Percentiles rank a stretch among this genome's conserved stretches.
Conservation (phyloP, 2,329 filamentous ascomycete species). For the Lojkania enalia region DNA sequence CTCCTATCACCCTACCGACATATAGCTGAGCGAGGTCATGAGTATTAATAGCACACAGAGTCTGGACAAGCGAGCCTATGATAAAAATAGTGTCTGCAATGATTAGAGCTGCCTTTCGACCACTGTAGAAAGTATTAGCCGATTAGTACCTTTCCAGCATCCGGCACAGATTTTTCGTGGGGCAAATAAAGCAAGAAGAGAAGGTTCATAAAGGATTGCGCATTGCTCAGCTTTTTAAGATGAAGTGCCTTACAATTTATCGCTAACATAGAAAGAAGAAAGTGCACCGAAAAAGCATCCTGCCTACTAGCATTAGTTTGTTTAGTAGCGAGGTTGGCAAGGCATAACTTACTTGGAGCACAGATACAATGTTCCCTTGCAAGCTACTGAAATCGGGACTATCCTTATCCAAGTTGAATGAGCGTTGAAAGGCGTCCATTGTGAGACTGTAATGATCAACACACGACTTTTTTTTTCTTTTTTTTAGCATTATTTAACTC, state of each 20-base stretch:
- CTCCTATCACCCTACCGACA: conserved; percentile 49
- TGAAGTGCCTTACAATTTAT: conserved; percentile 39
- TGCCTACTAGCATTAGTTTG: conserved; percentile 19
- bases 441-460: conserved; percentile 48
- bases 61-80: conserved; percentile 48
- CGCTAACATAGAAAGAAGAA: conserved; percentile 47
- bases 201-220: too few relatives aligned
- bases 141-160: too few relatives aligned
- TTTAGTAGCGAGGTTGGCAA: not conserved
- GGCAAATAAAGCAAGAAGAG: too few relatives aligned
- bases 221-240: too few relatives aligned
- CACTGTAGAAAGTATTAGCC: too few relatives aligned
- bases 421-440: conserved; percentile 50
- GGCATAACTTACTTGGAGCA: conserved; percentile 38
- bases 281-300: conserved; percentile 52
- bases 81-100: conserved; percentile 49
- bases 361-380: conserved; percentile 50
- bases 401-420: conserved; percentile 42
- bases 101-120: conserved; percentile 47
- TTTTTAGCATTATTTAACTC: too few relatives aligned
- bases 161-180: too few relatives aligned
- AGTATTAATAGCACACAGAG: conserved; percentile 41
- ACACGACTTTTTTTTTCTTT: too few relatives aligned
- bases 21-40: conserved; percentile 46
- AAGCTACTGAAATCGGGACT: conserved; percentile 43